Percentiles rank a stretch among this genome's conserved stretches.
Evolutionary conservation across 2,329 filamentous ascomycete species (phyloP).

Genomic region (Diplodia corticola): DNA sequence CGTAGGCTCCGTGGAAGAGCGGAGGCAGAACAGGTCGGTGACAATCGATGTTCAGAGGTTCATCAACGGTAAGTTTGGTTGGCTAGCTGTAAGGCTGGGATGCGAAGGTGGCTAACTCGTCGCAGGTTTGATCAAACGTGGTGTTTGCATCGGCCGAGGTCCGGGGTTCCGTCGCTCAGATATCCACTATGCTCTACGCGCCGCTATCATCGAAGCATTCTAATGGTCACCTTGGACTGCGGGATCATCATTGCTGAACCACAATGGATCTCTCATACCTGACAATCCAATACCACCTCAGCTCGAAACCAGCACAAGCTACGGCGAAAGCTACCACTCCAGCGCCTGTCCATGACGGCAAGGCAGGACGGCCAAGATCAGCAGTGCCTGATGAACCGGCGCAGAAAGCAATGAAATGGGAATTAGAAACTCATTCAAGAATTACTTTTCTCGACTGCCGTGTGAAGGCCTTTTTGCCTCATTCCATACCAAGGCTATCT

Average conservation of each 20-base stretch:
- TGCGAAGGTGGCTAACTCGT: background rate
- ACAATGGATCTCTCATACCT: background rate
- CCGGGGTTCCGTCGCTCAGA: slow-evolving; percentile 47
- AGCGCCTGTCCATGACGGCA: background rate
- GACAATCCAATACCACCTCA: background rate
- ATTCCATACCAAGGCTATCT: background rate
- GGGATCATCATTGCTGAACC: background rate
- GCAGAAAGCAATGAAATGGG: background rate
- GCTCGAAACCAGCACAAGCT: background rate
- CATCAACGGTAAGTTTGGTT: slow-evolving; percentile 43
- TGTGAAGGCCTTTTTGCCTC: background rate
- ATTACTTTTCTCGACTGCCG: background rate
- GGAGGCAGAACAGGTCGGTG: slow-evolving; percentile 38
- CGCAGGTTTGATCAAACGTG: slow-evolving; percentile 39
- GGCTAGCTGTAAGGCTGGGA: background rate
- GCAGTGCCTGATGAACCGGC: background rate
- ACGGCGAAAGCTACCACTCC: background rate
- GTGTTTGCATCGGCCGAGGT: slow-evolving; percentile 46
- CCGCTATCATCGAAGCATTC: slow-evolving; percentile 34
- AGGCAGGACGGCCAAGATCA: background rate
- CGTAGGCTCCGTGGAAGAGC: slow-evolving; percentile 24
- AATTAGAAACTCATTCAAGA: background rate
- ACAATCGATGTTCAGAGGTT: slow-evolving; percentile 47
- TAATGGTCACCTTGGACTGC: slow-evolving; percentile 3
- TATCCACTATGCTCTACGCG: slow-evolving; percentile 44